These are phyloP conservation scores for Funneliformis caledonium DNA, from an alignment of 371 early-diverging fungal genomes.

Conservation along the genomic window DNA sequence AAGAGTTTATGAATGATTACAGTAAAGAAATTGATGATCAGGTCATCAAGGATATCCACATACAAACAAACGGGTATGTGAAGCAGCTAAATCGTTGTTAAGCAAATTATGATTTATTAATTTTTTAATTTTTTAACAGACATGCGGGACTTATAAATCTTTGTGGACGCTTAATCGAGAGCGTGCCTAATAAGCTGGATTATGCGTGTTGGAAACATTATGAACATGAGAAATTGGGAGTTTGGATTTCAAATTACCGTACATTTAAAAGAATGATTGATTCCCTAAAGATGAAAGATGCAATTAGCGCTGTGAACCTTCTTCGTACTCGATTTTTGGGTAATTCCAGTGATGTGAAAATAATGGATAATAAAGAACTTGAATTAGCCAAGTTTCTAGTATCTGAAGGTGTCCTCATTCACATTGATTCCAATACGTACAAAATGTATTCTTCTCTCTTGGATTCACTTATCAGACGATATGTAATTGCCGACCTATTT, in stretches of 20 bases:
- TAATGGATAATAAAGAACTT: background rate
- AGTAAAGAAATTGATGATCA: background rate
- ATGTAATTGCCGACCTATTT: constrained; percentile 20
- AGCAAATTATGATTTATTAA: too few species aligned
- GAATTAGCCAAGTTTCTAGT: background rate
- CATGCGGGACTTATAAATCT: constrained; percentile 36
- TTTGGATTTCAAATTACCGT: background rate
- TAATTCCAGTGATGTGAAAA: background rate
- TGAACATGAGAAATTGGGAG: background rate
- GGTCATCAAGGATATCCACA: constrained; percentile 27
- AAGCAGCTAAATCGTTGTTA: background rate
- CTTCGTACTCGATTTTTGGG: background rate
- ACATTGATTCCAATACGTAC: background rate
- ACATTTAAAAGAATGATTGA: background rate
- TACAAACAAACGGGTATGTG: constrained; percentile 35
- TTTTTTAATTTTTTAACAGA: constrained; percentile 6
- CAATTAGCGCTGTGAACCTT: background rate
- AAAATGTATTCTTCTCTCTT: background rate
- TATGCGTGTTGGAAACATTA: background rate
- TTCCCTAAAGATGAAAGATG: background rate
- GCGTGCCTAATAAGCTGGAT: background rate
- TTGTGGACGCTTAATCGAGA: constrained; percentile 32
- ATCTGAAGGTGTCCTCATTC: background rate
- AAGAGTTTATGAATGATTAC: constrained; percentile 18
- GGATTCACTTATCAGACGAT: constrained; percentile 1